phyloP scores from a whole-genome alignment of 2,329 filamentous ascomycete genomes.

The Colletotrichum nymphaeae region DNA sequence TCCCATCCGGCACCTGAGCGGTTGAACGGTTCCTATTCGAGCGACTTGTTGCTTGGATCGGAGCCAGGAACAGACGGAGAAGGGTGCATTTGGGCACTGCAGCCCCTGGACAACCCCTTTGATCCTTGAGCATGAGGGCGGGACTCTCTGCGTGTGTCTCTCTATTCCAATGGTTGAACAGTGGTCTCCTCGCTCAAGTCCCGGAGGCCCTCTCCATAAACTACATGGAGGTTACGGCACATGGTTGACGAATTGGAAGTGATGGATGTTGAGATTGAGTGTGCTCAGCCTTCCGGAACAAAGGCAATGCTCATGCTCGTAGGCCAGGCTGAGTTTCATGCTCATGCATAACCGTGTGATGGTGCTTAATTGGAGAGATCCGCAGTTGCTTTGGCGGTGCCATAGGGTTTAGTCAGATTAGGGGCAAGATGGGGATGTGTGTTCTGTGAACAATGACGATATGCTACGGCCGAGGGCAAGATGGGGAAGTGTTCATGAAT shows the following conservation, averaged over 20 bases:
- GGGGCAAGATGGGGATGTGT: not conserved
- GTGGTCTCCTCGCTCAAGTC: slow-evolving; percentile 15
- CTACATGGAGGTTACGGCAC: not conserved
- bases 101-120: slow-evolving; percentile 8
- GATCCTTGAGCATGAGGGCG: slow-evolving; percentile 12
- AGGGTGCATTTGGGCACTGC: not conserved
- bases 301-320: not conserved
- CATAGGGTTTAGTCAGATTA: not conserved
- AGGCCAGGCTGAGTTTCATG: not conserved
- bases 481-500: not conserved
- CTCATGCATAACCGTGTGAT: not conserved
- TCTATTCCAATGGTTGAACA: not conserved
- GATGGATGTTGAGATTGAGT: slow-evolving; percentile 13
- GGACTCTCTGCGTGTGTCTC: not conserved
- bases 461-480: not conserved
- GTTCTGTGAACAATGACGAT: slow-evolving; percentile 18
- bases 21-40: slow-evolving; percentile 16
- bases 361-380: not conserved
- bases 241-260: slow-evolving; percentile 17
- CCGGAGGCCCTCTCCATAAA: not conserved
- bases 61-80: slow-evolving; percentile 24
- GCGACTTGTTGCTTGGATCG: slow-evolving; percentile 16
- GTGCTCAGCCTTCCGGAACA: slow-evolving; percentile 24
- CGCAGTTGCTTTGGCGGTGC: slow-evolving; percentile 3
- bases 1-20: slow-evolving; percentile 15